Base-by-base conservation (phyloP, 345 rosid species). In the Theobroma cacao region DNA sequence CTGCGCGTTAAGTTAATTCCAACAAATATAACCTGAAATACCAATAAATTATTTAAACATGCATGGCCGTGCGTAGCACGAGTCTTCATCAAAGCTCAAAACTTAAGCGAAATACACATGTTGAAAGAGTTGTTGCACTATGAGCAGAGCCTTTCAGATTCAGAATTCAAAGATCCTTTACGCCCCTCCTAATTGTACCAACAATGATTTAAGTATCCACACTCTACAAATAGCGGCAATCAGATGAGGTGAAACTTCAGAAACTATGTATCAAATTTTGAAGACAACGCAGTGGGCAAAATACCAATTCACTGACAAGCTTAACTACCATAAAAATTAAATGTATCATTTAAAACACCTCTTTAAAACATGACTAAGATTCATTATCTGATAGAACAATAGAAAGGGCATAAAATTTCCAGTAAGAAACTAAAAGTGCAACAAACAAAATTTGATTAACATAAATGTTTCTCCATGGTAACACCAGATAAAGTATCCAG, bases 361-460 rank as follows among this genome's bases (percentile, higher is more conserved):
- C 53, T 68, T 68, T 74, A n/a, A 56, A 74, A 74, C 64, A 74
- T 11, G 15, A 7, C 56, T 0, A 68, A 15, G 74, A 74, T n/a
- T 61, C 79, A 36, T 45, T n/a, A 56, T 56, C 77, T 65, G 56
- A 73, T 31, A 28, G 30, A 65, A 50, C 18, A 60, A 38, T 14
- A 3, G 50, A 78, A 69, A 52, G 43, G 20, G 15, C 34, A 38
- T 64, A n/a, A 72, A 75, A 38, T 18, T 75, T 53, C 63, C 14
- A 18, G 52, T 45, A 75, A 73, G 5, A 70, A 53, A 50, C 36
- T 1, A 47, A 40, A 60, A 50, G 15, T 1, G 64, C 22, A 58
- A 48, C 64, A 33, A 78, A 69, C 68, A 75, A 72, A 78, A 60
- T 30, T 59, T 61, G 48, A 60, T 52, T 41, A 69, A 69, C 73